Percentiles rank a stretch among this genome's conserved stretches.
Evolutionary conservation across 768 basidiomycete genomes (phyloP).

Genomic region (Pilatotrama ljubarskyi): DNA sequence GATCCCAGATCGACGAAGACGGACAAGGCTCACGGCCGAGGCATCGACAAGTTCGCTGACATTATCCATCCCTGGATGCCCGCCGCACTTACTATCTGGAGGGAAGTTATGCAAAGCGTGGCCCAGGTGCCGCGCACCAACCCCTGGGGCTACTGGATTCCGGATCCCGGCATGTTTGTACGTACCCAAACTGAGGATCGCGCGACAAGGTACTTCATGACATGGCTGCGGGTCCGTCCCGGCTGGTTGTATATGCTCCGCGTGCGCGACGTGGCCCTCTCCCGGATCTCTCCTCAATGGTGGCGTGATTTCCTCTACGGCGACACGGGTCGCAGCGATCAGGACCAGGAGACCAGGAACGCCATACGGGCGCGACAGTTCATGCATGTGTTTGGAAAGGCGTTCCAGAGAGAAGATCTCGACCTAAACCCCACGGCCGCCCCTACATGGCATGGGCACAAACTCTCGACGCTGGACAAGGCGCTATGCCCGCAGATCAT

Average conservation of each 20-base stretch:
- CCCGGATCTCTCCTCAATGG: background rate
- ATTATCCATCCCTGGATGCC: background rate
- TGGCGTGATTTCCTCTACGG: conserved; percentile 3
- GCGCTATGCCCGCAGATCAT: background rate
- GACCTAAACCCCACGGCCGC: background rate
- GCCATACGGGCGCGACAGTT: background rate
- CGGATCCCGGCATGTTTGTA: background rate
- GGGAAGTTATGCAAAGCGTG: background rate
- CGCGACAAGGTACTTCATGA: background rate
- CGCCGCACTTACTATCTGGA: background rate
- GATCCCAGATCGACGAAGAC: background rate
- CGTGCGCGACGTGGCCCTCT: background rate
- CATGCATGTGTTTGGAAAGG: background rate
- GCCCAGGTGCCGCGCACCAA: background rate
- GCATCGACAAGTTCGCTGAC: background rate
- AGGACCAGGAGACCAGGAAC: background rate
- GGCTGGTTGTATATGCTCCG: background rate
- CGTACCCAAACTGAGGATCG: background rate
- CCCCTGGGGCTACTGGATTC: conserved; percentile 3
- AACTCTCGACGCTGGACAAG: too few relatives aligned
- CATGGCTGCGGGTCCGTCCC: background rate
- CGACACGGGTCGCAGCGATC: background rate
- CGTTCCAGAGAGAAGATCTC: background rate
- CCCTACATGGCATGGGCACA: background rate
- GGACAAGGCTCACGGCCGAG: background rate